These are phyloP conservation scores for Ophidiomyces ophidiicola DNA, from an alignment of 2,329 filamentous ascomycete species.

Conservation along the genomic window DNA sequence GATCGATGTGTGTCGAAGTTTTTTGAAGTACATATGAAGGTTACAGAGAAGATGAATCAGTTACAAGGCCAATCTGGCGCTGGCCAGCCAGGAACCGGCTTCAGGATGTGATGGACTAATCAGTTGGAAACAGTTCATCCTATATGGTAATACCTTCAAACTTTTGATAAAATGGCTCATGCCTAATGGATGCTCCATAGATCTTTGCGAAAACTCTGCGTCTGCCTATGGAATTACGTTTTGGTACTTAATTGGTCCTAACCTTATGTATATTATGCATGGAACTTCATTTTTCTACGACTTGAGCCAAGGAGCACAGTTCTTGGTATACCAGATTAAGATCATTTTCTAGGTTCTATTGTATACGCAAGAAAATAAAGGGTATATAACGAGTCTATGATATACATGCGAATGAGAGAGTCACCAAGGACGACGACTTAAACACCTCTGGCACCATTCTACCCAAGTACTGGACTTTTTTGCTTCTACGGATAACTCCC, in stretches of 20 bases:
- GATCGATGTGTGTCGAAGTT: conserved; percentile 97
- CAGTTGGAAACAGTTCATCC: too few species aligned
- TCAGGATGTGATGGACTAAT: conserved; percentile 44
- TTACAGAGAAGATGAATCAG: conserved; percentile 93
- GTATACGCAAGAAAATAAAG: too few species aligned
- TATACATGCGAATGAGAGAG: conserved; percentile 4
- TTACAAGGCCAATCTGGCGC: conserved; percentile 76
- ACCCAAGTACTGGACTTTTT: conserved; percentile 48
- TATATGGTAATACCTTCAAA: too few species aligned
- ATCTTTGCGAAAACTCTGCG: too few species aligned
- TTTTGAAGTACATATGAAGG: conserved; percentile 97
- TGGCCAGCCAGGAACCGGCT: conserved; percentile 46
- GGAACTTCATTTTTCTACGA: conserved; percentile 1
- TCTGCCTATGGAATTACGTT: too few species aligned
- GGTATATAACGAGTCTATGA: not conserved
- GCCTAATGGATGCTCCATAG: too few species aligned
- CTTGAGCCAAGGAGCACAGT: not conserved
- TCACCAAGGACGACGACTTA: conserved; percentile 13
- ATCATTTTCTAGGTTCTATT: too few species aligned
- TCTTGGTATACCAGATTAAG: too few species aligned
- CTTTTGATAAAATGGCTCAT: too few species aligned
- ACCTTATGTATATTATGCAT: conserved; percentile 9
- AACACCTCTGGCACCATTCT: conserved; percentile 35
- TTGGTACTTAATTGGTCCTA: not conserved
- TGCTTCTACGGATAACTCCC: conserved; percentile 50